phyloP scores from a whole-genome alignment of 176 grass and related monocot species.

The Ananas comosus region DNA sequence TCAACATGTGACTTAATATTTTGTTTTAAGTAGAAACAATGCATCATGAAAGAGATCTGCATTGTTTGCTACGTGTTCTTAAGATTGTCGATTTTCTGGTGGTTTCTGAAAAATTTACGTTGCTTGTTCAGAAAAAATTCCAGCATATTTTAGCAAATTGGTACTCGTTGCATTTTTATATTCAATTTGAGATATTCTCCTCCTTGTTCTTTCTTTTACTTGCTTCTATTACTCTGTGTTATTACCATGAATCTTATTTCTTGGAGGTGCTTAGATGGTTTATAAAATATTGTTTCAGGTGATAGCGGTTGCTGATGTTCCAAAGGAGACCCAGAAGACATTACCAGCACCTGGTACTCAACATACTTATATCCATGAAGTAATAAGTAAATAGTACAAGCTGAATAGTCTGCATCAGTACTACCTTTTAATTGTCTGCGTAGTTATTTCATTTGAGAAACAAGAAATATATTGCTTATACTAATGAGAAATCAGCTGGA shows the following conservation, averaged over 20 bases:
- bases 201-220: neutral
- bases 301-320: slow-evolving; percentile 31
- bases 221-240: slow-evolving; percentile 10
- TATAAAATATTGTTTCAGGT: slow-evolving; percentile 30
- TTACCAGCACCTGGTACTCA: slow-evolving; percentile 43
- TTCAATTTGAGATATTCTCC: too few relatives aligned
- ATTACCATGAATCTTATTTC: neutral
- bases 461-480: too few relatives aligned
- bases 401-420: too few relatives aligned
- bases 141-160: too few relatives aligned
- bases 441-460: neutral
- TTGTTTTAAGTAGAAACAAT: neutral
- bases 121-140: too few relatives aligned
- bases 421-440: too few relatives aligned
- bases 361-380: neutral
- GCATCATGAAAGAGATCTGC: too few relatives aligned
- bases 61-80: too few relatives aligned
- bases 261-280: slow-evolving; percentile 23
- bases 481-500: too few relatives aligned
- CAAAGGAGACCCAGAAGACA: slow-evolving; percentile 44
- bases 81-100: neutral
- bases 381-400: neutral
- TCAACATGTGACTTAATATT: neutral
- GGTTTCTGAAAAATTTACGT: neutral
- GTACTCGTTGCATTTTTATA: too few relatives aligned